Base-by-base conservation (phyloP, 306 rosid genomes). In the Clitoria ternatea region DNA sequence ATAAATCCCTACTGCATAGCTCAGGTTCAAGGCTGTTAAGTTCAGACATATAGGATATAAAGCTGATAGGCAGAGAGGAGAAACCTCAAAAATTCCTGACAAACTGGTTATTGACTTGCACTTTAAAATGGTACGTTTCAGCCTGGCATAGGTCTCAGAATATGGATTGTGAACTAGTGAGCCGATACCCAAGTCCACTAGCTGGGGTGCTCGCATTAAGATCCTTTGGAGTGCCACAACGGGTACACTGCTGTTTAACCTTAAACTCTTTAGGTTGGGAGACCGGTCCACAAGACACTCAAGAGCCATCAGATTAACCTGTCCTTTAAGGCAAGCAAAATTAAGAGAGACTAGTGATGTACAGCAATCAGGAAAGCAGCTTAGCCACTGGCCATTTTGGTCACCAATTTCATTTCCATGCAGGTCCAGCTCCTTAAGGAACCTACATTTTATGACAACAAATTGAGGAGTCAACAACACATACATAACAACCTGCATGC, bases 101-200 rank as follows among this genome's bases (percentile, higher is more conserved):
- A 55, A 55, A 55, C 39, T 55, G 62, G 62, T 27, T 30, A 55
- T 55, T 55, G 62, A 55, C 22, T 55, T 27, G 62, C 62, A 55
- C 22, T 29, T n/a, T 7, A 6, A 12, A 14, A 55, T 55, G 40
- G 62, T 55, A 35, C 29, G 13, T 39, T 1, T 55, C 14, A 55
- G 13, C 39, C 3, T 29, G 3, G 3, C 14, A 10, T 1, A 53
- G 39, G 3, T 12, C 4, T n/a, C 22, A n/a, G 40, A 7, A 29
- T n/a, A 0, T 14, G 39, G 62, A 29, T 55, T 12, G 14, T 14
- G 62, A 23, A 55, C 1, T 27, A 55, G 29, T 55, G 62, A 55
- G 12, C 62, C 62, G 29, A 55, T 55, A 27, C 62, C 62, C 62
- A 55, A 55, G 62, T 55, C 62, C 62, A 55, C 23, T 14, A 55